phyloP scores from a whole-genome alignment of 1,284 basidiomycete genomes.

The Tilletia indica region DNA sequence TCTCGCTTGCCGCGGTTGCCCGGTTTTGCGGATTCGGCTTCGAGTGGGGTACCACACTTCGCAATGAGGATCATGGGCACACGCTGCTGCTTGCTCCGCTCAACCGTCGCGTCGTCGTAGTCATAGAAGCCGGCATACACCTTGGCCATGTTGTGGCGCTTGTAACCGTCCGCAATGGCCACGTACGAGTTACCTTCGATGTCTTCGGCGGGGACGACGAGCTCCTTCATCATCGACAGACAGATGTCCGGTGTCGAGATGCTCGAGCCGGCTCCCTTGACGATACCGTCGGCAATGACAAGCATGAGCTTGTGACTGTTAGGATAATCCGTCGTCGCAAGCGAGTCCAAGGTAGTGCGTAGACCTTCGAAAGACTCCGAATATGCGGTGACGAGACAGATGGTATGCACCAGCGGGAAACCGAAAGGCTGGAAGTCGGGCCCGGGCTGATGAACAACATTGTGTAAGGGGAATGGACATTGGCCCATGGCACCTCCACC shows the following conservation, averaged over 20 bases:
- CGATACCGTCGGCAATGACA: slow-evolving; percentile 97
- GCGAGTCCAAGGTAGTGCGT: slow-evolving; percentile 91
- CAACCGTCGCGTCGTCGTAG: slow-evolving; percentile 88
- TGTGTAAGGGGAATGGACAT: slow-evolving; percentile 79
- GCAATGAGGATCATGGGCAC: slow-evolving; percentile 93
- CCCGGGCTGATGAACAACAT: slow-evolving; percentile 89
- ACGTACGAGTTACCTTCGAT: slow-evolving; percentile 95
- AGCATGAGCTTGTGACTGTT: slow-evolving; percentile 96
- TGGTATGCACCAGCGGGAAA: slow-evolving; percentile 88
- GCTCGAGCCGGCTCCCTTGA: slow-evolving; percentile 69
- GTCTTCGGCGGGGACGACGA: slow-evolving; percentile 76
- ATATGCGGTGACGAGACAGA: slow-evolving; percentile 96
- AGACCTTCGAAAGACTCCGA: slow-evolving; percentile 96
- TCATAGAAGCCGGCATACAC: slow-evolving; percentile 97
- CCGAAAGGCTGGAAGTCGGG: slow-evolving; percentile 91
- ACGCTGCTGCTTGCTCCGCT: slow-evolving; percentile 90
- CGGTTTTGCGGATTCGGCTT: slow-evolving; percentile 83
- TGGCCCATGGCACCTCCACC: slow-evolving; percentile 38
- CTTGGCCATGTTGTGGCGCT: slow-evolving; percentile 98
- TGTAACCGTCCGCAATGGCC: slow-evolving; percentile 97
- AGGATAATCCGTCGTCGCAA: slow-evolving; percentile 97
- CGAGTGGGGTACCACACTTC: slow-evolving; percentile 70
- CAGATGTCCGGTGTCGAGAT: slow-evolving; percentile 76
- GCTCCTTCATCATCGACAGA: slow-evolving; percentile 95
- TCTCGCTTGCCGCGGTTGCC: slow-evolving; percentile 99